A percentile compares a stretch with the other conserved stretches of the same genome.
phyloP scores from a whole-genome alignment of 2,329 filamentous ascomycete genomes.

The Epichloe bromicola region DNA sequence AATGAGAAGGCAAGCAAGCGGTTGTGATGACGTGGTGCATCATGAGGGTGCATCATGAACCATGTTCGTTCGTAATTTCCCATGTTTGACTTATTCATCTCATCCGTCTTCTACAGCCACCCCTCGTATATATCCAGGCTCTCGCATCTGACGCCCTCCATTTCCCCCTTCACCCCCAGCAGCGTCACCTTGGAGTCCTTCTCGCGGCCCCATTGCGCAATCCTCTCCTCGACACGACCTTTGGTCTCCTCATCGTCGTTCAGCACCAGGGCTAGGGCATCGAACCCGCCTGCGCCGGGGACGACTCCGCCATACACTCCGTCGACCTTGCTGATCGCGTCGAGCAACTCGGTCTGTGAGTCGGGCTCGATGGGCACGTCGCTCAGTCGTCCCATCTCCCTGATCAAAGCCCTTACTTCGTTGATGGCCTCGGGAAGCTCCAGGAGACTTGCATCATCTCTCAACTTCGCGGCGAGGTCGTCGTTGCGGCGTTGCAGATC shows the following conservation, averaged over 20 bases:
- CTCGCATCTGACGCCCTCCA: constrained; percentile 49
- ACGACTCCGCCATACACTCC: constrained; percentile 88
- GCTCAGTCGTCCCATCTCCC: constrained; percentile 61
- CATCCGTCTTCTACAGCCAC: constrained; percentile 23
- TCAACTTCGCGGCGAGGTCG: constrained; percentile 51
- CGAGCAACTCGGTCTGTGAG: constrained; percentile 72
- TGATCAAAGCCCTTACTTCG: constrained; percentile 48
- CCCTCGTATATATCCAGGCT: constrained; percentile 28
- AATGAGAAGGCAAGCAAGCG: too few relatives aligned
- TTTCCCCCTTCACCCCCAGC: constrained; percentile 56
- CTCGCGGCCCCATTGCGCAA: constrained; percentile 50
- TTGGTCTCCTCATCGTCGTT: constrained; percentile 57
- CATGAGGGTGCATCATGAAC: too few relatives aligned
- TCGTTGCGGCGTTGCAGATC: constrained; percentile 64
- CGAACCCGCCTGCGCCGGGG: constrained; percentile 85
- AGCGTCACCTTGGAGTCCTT: constrained; percentile 53
- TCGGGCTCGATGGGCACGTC: constrained; percentile 80
- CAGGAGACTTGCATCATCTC: constrained; percentile 30
- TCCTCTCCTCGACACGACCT: constrained; percentile 42
- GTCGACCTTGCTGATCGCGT: constrained; percentile 56
- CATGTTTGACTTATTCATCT: too few relatives aligned
- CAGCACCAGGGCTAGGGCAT: constrained; percentile 74
- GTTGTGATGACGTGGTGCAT: too few relatives aligned
- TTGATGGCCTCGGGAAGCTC: constrained; percentile 34
- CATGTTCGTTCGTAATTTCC: too few relatives aligned